Evolutionary conservation across 2,329 filamentous ascomycete genomes (phyloP), one percentile per base, ranked within the genome.

Genomic region (Fusarium coicis): DNA sequence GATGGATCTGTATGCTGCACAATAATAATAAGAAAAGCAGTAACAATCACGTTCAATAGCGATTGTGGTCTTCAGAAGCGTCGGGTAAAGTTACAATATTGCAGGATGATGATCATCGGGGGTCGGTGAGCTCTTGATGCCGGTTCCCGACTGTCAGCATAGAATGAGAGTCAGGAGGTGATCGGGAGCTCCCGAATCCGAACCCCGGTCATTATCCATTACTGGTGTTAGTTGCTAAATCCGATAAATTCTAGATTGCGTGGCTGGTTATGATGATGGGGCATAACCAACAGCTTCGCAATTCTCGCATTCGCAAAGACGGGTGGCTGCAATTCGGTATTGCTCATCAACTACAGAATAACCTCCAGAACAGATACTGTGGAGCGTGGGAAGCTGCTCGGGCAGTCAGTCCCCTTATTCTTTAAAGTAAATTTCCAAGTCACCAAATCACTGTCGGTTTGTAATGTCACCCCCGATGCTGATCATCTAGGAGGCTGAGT

Each of bases 191-290:
- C 57, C 44, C 64, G 43, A 57, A 21, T 37, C 65, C 66, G 66
- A 68, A 68, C n/a, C 55, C 64, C 64, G 66, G 50, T 19, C 19
- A 26, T 40, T 67, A 68, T 63, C 32, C 42, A 26, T 53, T 53
- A 53, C 10, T 15, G 30, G 18, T 46, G 30, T 57, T 46, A 21
- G 52, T 30, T 42, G 23, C 23, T 28, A 39, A 34, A 32, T 26
- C 47, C 28, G 37, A 47, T 36, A 42, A 36, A 44, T 44, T 46
- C 62, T 23, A 53, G 34, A 39, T 39, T 62, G 23, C 39, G 26
- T 44, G 32, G 57, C 47, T 63, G 53, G 10, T 26, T 9, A 30
- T 59, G 50, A 44, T 66, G 40, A 46, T n/a, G 4, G 18, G 21
- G 36, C 34, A 50, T 39, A 26, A 32, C 46, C 46, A 34, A n/a